Percentiles rank a stretch among this genome's conserved stretches.
These are phyloP conservation scores for Sclerotinia minor DNA, from an alignment of 2,329 filamentous ascomycete genomes.

Conservation along the genomic window DNA sequence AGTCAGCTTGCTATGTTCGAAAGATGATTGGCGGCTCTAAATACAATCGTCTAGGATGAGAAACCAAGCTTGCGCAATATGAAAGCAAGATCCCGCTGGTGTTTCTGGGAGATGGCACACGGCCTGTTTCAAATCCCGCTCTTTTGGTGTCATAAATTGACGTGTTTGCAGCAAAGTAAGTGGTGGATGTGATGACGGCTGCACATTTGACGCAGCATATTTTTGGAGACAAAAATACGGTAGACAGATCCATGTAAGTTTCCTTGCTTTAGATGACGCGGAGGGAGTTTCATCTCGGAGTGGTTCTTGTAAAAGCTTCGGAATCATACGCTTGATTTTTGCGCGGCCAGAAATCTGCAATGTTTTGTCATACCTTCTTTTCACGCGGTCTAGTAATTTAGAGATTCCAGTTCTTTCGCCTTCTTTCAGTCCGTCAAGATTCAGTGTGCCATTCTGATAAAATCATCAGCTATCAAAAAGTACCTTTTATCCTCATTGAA, in stretches of 20 bases:
- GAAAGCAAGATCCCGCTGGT: conserved; percentile 47
- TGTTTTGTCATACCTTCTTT: conserved; percentile 30
- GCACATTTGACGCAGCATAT: conserved; percentile 43
- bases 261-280: conserved; percentile 24
- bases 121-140: conserved; percentile 51
- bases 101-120: conserved; percentile 46
- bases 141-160: conserved; percentile 44
- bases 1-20: not conserved
- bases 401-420: conserved; percentile 28
- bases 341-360: conserved; percentile 28
- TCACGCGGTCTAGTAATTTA: conserved; percentile 26
- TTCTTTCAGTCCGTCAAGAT: conserved; percentile 26
- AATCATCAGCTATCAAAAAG: not conserved
- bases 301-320: conserved; percentile 30
- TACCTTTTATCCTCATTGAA: not conserved
- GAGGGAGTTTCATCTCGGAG: conserved; percentile 23
- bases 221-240: conserved; percentile 51
- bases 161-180: conserved; percentile 49
- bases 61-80: conserved; percentile 52
- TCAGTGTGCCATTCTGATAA: conserved; percentile 1
- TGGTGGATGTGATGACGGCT: conserved; percentile 45
- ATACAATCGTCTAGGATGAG: conserved; percentile 49
- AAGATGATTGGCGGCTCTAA: conserved; percentile 24
- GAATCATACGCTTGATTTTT: conserved; percentile 29
- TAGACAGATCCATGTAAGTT: conserved; percentile 37